phyloP scores from a whole-genome alignment of 169 alveolate species.

The Cryptosporidium viatorum region DNA sequence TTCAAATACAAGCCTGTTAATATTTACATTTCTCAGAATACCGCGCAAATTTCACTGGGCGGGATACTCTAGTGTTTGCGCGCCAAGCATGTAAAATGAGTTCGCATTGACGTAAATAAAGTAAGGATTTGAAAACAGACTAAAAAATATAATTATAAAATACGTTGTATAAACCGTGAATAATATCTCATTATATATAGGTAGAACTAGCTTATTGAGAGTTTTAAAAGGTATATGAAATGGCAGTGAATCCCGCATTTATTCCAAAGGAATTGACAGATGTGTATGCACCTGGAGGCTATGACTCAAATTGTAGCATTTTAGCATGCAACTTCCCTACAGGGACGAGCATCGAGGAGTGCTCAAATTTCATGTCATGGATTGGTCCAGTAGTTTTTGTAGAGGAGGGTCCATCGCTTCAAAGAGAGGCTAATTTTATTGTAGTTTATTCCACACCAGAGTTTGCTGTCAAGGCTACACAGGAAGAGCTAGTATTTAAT shows the following conservation, averaged over 20 bases:
- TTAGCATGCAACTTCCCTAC: constrained; percentile 80
- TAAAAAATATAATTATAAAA: neutral
- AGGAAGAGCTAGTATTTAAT: constrained; percentile 49
- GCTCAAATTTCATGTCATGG: constrained; percentile 78
- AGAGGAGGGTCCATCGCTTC: constrained; percentile 76
- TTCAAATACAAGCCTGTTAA: neutral
- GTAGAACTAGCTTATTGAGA: neutral
- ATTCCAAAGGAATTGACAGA: constrained; percentile 62
- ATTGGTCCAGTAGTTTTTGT: constrained; percentile 80
- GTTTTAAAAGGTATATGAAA: neutral
- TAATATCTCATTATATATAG: neutral
- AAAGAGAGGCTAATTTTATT: constrained; percentile 77
- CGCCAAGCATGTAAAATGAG: neutral
- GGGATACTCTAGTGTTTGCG: neutral
- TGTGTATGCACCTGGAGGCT: constrained; percentile 40
- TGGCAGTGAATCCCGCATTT: constrained; percentile 70
- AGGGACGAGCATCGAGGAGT: constrained; percentile 65
- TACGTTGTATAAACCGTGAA: too few relatives aligned
- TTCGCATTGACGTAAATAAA: neutral
- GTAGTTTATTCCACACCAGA: constrained; percentile 79
- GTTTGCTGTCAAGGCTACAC: constrained; percentile 68
- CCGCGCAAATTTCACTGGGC: neutral
- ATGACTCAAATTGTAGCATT: constrained; percentile 51
- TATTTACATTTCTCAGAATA: neutral
- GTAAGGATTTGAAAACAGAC: neutral